Percentiles rank a stretch among this genome's conserved stretches.
phyloP scores from a whole-genome alignment of 83 land plant genomes.

The Picea mariana region DNA sequence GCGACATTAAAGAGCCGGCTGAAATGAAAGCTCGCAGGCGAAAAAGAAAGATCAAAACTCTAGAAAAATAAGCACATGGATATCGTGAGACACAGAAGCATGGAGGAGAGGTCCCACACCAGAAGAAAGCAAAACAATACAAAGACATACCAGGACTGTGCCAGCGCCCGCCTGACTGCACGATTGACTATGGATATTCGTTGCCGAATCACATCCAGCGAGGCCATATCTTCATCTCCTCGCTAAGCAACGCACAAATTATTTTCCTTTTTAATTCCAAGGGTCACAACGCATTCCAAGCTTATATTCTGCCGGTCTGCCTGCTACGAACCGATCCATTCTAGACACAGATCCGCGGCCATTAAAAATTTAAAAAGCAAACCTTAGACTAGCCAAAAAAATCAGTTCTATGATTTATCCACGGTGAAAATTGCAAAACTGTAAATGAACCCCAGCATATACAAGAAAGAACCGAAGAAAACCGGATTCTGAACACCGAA shows the following conservation, averaged over 20 bases:
- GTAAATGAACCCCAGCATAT: too few relatives aligned
- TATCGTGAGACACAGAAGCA: constrained; percentile 1
- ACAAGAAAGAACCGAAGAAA: too few relatives aligned
- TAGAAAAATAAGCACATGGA: not conserved
- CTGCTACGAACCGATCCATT: not conserved
- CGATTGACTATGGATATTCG: not conserved
- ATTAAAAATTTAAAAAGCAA: too few relatives aligned
- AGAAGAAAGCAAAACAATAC: not conserved
- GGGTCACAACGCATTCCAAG: not conserved
- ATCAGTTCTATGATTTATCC: too few relatives aligned
- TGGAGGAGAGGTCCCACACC: not conserved
- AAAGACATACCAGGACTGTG: not conserved
- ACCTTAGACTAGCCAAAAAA: too few relatives aligned
- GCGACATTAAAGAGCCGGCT: not conserved
- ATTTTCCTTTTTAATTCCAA: not conserved
- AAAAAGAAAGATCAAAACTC: not conserved
- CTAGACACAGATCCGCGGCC: not conserved
- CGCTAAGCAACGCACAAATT: not conserved
- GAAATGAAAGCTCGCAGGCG: not conserved
- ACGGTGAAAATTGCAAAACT: too few relatives aligned
- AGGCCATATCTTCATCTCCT: not conserved
- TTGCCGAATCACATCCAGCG: not conserved
- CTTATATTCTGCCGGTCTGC: not conserved
- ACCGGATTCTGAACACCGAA: too few relatives aligned
- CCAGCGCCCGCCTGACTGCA: not conserved